phyloP scores from a whole-genome alignment of 345 rosid species.

The Aquilaria malaccensis region DNA sequence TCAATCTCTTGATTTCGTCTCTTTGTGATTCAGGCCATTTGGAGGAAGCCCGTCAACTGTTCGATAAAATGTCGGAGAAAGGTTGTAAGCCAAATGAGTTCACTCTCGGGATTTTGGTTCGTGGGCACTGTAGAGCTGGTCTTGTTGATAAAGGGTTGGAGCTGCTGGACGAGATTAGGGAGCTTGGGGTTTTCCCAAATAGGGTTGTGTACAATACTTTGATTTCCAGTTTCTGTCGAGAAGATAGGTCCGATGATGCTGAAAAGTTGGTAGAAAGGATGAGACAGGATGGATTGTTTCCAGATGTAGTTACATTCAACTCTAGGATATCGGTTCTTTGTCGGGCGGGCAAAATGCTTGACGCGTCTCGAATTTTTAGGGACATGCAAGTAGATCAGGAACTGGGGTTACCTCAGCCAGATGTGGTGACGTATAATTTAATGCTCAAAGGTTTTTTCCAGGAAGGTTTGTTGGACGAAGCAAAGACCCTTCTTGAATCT shows the following conservation, averaged over 20 bases:
- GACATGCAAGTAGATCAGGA: constrained; percentile 80
- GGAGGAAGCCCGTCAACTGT: constrained; percentile 64
- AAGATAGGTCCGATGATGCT: constrained; percentile 71
- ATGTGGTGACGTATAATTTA: constrained; percentile 62
- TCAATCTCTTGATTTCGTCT: constrained; percentile 58
- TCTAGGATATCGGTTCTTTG: constrained; percentile 87
- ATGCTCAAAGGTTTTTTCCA: constrained; percentile 78
- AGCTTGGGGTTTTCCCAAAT: constrained; percentile 45
- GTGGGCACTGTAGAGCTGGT: constrained; percentile 79
- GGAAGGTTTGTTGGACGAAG: constrained; percentile 82
- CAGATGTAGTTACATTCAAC: constrained; percentile 81
- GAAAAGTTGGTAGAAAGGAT: constrained; percentile 76
- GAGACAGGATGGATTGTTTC: constrained; percentile 66
- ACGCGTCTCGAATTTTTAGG: constrained; percentile 87
- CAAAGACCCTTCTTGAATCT: constrained; percentile 52
- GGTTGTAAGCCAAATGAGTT: constrained; percentile 77
- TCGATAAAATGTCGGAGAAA: constrained; percentile 80
- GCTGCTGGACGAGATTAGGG: constrained; percentile 49
- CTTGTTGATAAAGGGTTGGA: constrained; percentile 44
- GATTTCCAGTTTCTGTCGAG: constrained; percentile 71
- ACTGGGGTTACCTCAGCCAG: constrained; percentile 82
- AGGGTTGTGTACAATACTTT: constrained; percentile 73
- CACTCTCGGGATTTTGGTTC: constrained; percentile 75
- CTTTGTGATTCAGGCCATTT: constrained; percentile 63
- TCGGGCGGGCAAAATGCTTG: constrained; percentile 55